Evolutionary conservation across 805 yeast species (phyloP), one percentile per base, ranked within the genome.

Genomic region (Ogataea trehaloabstinens): DNA sequence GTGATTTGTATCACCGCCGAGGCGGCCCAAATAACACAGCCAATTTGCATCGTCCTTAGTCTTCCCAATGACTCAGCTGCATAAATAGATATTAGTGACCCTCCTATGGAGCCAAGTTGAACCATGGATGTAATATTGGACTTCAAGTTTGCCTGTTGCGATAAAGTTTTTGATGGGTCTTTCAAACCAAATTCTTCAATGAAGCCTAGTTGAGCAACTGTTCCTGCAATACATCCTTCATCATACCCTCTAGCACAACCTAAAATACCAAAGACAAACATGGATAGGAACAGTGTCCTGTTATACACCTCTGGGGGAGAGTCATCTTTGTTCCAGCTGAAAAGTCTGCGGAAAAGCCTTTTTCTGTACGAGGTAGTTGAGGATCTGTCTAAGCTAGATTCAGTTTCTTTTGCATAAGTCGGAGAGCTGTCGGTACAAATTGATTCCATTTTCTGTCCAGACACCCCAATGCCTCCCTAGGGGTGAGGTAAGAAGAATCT

Each of bases 91-190:
- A 76, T 36, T 12, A 76, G 37, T 16, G 79, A 62, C 15, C 83
- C 83, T 28, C 73, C 79, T 27, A 76, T 67, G 15, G 76, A 70
- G 11, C 56, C 56, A 20, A 77, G 53, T 48, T 73, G 79, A 6
- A 76, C 82, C 82, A 78, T 78, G 5, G 80, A 62, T 4, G 76
- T 67, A 49, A 77, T 76, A 51, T 74, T 77, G 5, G 80, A 72
- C 45, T 67, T 67, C 45, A 72, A 54, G 45, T 71, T 61, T 4
- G 80, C 80, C n/a, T 69, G 29, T 10, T 65, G 53, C 5, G 53
- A 25, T 4, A 45, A 58, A 4, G 71, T 34, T 45, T 66, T 66
- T 18, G 48, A 44, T 4, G 61, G 51, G 47, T 73, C 75, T 12
- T 57, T 51, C 18, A 78, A 61, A 0, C 78, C 78, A 49, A 75